phyloP scores from a whole-genome alignment of 2,329 filamentous ascomycete genomes.

The Anthostomella pinea region DNA sequence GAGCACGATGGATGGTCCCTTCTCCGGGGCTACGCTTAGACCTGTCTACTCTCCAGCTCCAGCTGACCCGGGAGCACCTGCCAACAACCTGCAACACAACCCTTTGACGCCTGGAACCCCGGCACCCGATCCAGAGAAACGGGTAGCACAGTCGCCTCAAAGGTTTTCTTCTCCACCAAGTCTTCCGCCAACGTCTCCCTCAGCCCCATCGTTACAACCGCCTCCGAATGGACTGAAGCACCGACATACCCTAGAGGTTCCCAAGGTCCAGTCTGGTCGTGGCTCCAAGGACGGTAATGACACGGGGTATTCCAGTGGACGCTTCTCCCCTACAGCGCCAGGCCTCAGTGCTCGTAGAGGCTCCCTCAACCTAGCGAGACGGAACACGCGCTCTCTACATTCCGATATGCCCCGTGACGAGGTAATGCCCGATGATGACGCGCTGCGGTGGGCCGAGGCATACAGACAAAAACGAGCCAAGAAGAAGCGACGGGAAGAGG shows the following conservation, averaged over 20 bases:
- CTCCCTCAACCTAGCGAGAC: slow-evolving; percentile 78
- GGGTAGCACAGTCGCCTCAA: slow-evolving; percentile 41
- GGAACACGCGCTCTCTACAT: slow-evolving; percentile 79
- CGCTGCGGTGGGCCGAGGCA: slow-evolving; percentile 86
- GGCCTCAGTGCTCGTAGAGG: slow-evolving; percentile 65
- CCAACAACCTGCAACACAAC: slow-evolving; percentile 20
- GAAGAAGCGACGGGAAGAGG: slow-evolving; percentile 78
- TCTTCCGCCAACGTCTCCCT: slow-evolving; percentile 42
- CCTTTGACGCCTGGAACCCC: slow-evolving; percentile 22
- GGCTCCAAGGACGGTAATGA: slow-evolving; percentile 72
- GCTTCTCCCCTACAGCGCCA: slow-evolving; percentile 69
- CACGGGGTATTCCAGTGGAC: slow-evolving; percentile 66
- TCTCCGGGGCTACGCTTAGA: slow-evolving; percentile 13
- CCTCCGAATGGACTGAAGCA: slow-evolving; percentile 66
- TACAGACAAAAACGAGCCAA: slow-evolving; percentile 89
- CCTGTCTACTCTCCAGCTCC: too few relatives aligned
- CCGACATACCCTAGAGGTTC: slow-evolving; percentile 85
- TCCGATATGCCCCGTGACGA: slow-evolving; percentile 85
- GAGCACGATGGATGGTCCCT: slow-evolving; percentile 10
- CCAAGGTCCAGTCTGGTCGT: slow-evolving; percentile 63
- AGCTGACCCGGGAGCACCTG: too few relatives aligned
- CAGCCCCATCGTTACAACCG: slow-evolving; percentile 48
- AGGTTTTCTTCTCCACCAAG: slow-evolving; percentile 64
- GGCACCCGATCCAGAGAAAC: slow-evolving; percentile 28
- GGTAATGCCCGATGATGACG: slow-evolving; percentile 82